phyloP scores from a whole-genome alignment of 805 yeast species.

The Hemisphaericaspora nanyangensis region DNA sequence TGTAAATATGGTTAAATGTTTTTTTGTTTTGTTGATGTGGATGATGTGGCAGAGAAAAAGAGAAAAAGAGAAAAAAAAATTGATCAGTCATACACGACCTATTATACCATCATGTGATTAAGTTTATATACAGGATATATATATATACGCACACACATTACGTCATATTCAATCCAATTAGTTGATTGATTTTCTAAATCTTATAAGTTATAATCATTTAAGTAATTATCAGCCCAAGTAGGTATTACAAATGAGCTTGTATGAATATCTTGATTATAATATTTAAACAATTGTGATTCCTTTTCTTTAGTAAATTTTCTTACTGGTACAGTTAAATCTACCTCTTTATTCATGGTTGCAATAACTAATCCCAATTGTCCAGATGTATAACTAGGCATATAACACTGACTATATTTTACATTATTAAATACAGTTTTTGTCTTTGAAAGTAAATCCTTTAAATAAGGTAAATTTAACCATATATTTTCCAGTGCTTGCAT shows the following conservation, averaged over 20 bases:
- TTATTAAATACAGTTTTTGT: conserved; percentile 55
- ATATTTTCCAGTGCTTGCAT: conserved; percentile 77
- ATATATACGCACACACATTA: neutral
- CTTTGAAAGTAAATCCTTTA: conserved; percentile 44
- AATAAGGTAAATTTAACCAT: conserved; percentile 62
- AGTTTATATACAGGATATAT: too few species aligned
- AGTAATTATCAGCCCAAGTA: conserved; percentile 59
- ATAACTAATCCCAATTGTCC: conserved; percentile 82
- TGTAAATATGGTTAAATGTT: conserved; percentile 14
- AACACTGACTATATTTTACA: conserved; percentile 68
- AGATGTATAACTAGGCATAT: conserved; percentile 84
- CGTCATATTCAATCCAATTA: neutral
- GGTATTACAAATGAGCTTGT: conserved; percentile 74
- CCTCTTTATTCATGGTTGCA: conserved; percentile 53
- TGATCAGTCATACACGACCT: neutral
- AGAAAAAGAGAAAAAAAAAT: conserved; percentile 5
- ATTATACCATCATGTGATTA: too few species aligned
- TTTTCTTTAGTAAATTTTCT: conserved; percentile 41
- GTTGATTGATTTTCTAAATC: too few species aligned
- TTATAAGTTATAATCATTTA: conserved; percentile 9
- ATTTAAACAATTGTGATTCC: conserved; percentile 52
- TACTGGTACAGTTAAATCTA: conserved; percentile 48
- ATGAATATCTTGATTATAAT: conserved; percentile 67
- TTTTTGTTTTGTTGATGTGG: neutral
- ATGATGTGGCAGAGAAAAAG: conserved; percentile 3